Conservation (phyloP, 768 basidiomycete species). For the Naganishia friedmannii region DNA sequence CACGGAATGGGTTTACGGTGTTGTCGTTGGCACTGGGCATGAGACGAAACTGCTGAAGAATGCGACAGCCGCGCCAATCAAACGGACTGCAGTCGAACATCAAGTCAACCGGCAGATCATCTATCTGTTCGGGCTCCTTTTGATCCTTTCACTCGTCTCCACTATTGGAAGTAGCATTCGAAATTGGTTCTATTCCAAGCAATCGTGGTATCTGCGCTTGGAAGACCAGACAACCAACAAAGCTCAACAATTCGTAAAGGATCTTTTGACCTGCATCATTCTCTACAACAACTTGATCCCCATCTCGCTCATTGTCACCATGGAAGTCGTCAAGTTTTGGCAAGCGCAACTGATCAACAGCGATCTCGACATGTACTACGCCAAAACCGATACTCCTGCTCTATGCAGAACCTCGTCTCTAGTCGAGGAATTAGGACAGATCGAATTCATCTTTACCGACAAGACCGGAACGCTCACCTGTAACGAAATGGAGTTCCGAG, state of each 20-base stretch:
- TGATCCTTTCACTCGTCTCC: conserved; percentile 83
- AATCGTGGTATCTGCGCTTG: conserved; percentile 87
- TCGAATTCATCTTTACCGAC: conserved; percentile 56
- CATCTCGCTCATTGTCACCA: conserved; percentile 97
- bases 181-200: conserved; percentile 78
- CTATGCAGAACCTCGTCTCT: conserved; percentile 96
- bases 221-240: conserved; percentile 52
- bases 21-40: conserved; percentile 92
- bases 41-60: conserved; percentile 98
- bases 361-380: conserved; percentile 98
- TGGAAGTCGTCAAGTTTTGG: conserved; percentile 96
- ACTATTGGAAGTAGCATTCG: conserved; percentile 89
- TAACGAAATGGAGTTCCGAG: conserved; percentile 97
- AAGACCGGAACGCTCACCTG: conserved; percentile 75
- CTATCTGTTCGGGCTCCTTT: conserved; percentile 82
- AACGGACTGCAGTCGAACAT: conserved; percentile 88
- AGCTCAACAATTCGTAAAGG: conserved; percentile 66
- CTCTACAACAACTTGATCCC: conserved; percentile 99
- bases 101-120: conserved; percentile 96
- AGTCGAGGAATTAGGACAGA: conserved; percentile 97
- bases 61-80: conserved; percentile 94
- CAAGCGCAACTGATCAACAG: conserved; percentile 96
- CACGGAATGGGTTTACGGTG: conserved; percentile 91
- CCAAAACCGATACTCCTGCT: conserved; percentile 89
- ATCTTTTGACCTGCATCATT: conserved; percentile 97